phyloP scores from a whole-genome alignment of 169 alveolate genomes.

The Hammondia hammondi region DNA sequence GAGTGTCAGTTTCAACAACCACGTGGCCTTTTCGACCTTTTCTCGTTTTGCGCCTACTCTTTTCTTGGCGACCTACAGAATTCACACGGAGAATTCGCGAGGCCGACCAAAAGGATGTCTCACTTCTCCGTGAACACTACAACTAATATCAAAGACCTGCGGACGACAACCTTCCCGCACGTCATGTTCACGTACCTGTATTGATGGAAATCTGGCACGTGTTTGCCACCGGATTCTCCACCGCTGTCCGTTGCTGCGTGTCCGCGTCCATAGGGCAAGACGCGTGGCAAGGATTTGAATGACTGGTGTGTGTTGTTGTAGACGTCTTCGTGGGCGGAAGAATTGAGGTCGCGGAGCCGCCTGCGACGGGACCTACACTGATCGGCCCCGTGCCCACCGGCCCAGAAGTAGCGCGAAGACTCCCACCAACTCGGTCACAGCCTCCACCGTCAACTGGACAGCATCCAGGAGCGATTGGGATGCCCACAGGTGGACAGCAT shows the following conservation, averaged over 20 bases:
- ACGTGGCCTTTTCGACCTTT: not conserved
- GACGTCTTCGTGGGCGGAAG: not conserved
- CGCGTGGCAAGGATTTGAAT: slow-evolving; percentile 35
- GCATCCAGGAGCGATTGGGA: not conserved
- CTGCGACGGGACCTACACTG: not conserved
- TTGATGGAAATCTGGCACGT: slow-evolving; percentile 40
- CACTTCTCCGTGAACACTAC: not conserved
- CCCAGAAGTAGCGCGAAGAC: not conserved
- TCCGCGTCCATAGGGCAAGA: slow-evolving; percentile 32
- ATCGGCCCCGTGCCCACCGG: not conserved
- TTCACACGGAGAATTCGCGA: too few species aligned
- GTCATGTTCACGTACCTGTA: slow-evolving; percentile 1
- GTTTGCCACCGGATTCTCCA: slow-evolving; percentile 37
- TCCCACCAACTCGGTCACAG: not conserved
- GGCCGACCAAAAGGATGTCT: not conserved
- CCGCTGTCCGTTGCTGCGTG: slow-evolving; percentile 2
- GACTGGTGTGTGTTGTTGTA: slow-evolving; percentile 3
- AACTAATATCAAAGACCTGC: not conserved
- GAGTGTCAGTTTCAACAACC: not conserved
- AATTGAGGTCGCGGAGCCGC: not conserved
- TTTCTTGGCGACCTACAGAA: not conserved
- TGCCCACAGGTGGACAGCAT: slow-evolving; percentile 3
- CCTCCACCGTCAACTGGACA: not conserved
- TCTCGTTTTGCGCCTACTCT: not conserved
- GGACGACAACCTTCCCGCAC: not conserved